Base-by-base conservation (phyloP, 1,284 basidiomycete species). In the Hymenochaete sp. region DNA sequence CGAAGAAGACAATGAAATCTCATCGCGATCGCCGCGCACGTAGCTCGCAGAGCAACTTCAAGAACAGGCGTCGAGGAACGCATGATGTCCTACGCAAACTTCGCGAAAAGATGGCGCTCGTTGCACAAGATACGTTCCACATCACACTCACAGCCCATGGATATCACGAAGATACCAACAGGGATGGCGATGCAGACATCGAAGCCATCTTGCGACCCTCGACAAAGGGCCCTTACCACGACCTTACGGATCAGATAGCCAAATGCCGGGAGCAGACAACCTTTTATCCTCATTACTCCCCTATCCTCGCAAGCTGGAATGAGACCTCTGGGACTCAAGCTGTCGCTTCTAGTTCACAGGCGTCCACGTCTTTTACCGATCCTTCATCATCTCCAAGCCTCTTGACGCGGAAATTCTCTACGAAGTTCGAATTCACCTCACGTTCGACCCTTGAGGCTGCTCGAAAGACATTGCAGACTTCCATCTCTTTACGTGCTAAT, bases 271-370 rank as follows among this genome's bases (percentile, higher is more conserved):
- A 21, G 13, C 39, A 29, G 16, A 46, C 48, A 5, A 32, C 44
- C 5, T 50, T 50, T 26, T 50, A 50, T 16, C 44, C 48, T 10
- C 48, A 46, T 28, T 44, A 46, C n/a, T 50, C 44, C 5, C 44
- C 48, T 6, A 10, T 46, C 25, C 44, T 50, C 22, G 48, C 48
- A 28, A 24, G 25, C 18, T 50, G 48, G 48, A 39, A 45, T 24
- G 28, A 35, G 26, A 21, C 18, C 14, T 29, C 36, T 16, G 25
- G n/a, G 18, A 18, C 37, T n/a, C 8, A 40, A 4, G 18, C 27
- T 18, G 38, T 28, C 25, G 13, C 31, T 32, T 33, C 42, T 35
- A 36, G 3, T 25, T 8, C 24, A 11, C 11, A 14, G 16, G 21
- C 18, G 9, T 16, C 42, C 42, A 33, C 32, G 5, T 29, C 42